Evolutionary conservation across 352 stramenopile genomes (phyloP).

Genomic region (Peronosclerospora sorghi): DNA sequence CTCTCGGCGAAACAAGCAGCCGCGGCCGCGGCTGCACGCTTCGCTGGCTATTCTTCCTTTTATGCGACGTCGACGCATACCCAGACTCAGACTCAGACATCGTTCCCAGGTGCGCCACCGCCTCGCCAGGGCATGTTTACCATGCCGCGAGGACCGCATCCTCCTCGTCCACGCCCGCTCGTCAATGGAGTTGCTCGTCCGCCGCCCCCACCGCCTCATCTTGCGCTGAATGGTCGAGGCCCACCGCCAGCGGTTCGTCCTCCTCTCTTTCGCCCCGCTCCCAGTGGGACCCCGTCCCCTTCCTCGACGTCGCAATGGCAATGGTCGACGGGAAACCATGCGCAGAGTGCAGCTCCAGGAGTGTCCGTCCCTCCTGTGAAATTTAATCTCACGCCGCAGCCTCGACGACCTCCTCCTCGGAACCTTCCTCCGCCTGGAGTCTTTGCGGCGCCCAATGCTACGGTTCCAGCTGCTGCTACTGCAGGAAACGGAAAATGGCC

Average conservation of each 20-base stretch:
- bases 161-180: constrained; percentile 8
- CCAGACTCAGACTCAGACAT: constrained; percentile 3
- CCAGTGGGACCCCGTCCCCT: constrained; percentile 8
- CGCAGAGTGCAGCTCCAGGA: constrained; percentile 1
- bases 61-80: constrained; percentile 24
- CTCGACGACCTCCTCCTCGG: constrained; percentile 9
- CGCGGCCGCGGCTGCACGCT: constrained; percentile 29
- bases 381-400: constrained; percentile 25
- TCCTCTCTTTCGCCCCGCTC: constrained; percentile 24
- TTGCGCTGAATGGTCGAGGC: constrained; percentile 12
- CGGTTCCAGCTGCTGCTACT: constrained; percentile 7
- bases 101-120: constrained; percentile 4
- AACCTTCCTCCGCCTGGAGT: constrained; percentile 10
- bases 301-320: constrained; percentile 40
- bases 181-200: constrained; percentile 12
- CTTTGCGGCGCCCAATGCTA: constrained; percentile 6
- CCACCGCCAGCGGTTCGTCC: constrained; percentile 31
- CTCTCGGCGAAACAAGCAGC: constrained; percentile 25
- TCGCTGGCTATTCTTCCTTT: constrained; percentile 60
- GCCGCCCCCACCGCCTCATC: constrained; percentile 7
- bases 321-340: constrained; percentile 40
- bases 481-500: constrained; percentile 64
- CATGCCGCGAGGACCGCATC: constrained; percentile 12
- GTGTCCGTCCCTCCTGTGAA: constrained; percentile 30
- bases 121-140: constrained; percentile 16